These are phyloP conservation scores for Candida smagusa DNA, from an alignment of 1,139 yeast species.

Conservation along the genomic window DNA sequence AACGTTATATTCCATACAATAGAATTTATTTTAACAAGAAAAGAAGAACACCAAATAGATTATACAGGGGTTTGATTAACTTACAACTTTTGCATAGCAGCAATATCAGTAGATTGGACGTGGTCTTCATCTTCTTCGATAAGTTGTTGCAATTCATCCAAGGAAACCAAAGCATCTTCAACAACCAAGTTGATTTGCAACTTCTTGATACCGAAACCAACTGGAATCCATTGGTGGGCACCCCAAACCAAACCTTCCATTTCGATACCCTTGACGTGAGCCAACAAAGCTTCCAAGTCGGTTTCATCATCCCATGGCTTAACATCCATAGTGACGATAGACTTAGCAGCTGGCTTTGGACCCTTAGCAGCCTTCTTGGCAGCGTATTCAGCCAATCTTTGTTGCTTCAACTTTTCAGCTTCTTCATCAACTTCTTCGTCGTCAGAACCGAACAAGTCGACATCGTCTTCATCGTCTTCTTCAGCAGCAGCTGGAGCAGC, in stretches of 20 bases:
- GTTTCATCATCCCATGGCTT: constrained; percentile 99
- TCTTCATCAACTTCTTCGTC: constrained; percentile 94
- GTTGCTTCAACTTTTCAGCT: constrained; percentile 94
- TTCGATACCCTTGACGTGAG: constrained; percentile 78
- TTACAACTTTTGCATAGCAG: constrained; percentile 97
- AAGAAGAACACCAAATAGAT: constrained; percentile 7
- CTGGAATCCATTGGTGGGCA: constrained; percentile 93
- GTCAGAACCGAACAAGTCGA: constrained; percentile 91
- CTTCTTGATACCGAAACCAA: constrained; percentile 99
- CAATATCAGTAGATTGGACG: constrained; percentile 97
- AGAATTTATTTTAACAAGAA: constrained; percentile 10
- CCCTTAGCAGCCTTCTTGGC: constrained; percentile 97
- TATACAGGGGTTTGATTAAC: constrained; percentile 14
- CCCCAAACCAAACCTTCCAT: constrained; percentile 98
- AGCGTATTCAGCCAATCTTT: constrained; percentile 96
- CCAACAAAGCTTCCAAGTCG: constrained; percentile 82
- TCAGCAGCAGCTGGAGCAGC: constrained; percentile 60
- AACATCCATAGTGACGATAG: constrained; percentile 92
- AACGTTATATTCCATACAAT: constrained; percentile 15
- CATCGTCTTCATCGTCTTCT: constrained; percentile 86
- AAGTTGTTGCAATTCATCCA: constrained; percentile 79
- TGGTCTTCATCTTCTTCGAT: constrained; percentile 98
- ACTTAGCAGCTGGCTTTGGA: constrained; percentile 98
- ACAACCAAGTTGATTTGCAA: constrained; percentile 97
- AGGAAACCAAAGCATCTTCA: constrained; percentile 93